phyloP scores from a whole-genome alignment of 192 early-diverging fungal genomes.

The Backusella tarrabulga region DNA sequence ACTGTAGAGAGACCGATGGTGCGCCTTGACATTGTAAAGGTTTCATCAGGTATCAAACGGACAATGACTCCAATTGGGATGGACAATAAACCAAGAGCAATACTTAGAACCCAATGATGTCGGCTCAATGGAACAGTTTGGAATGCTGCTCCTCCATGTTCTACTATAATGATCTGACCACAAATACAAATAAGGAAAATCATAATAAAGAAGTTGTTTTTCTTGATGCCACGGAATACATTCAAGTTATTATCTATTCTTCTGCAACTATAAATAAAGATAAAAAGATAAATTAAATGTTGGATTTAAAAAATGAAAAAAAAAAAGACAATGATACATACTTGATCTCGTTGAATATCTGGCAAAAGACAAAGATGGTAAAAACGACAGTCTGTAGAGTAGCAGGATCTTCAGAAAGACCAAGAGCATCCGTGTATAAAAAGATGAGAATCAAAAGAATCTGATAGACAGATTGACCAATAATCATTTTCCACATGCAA shows the following conservation, averaged over 20 bases:
- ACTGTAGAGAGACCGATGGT: conserved; percentile 35
- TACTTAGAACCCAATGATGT: conserved; percentile 78
- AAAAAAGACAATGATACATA: conserved; percentile 20
- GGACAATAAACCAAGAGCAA: conserved; percentile 74
- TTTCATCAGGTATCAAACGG: conserved; percentile 76
- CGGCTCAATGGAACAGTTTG: conserved; percentile 62
- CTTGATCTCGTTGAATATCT: conserved; percentile 91
- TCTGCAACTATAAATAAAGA: conserved; percentile 50
- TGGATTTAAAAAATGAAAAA: not conserved
- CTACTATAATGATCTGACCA: conserved; percentile 87
- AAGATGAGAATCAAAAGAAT: conserved; percentile 73
- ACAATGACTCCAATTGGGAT: conserved; percentile 83
- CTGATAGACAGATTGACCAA: conserved; percentile 89
- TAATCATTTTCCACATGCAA: conserved; percentile 95
- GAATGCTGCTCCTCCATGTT: conserved; percentile 89
- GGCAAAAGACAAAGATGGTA: conserved; percentile 88
- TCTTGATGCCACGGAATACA: conserved; percentile 76
- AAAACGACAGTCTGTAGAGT: conserved; percentile 80
- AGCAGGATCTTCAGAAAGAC: conserved; percentile 31
- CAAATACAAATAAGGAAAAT: conserved; percentile 76
- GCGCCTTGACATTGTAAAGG: conserved; percentile 29
- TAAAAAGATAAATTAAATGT: conserved; percentile 14
- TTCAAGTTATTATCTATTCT: conserved; percentile 78
- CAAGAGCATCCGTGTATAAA: conserved; percentile 63
- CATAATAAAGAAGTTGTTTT: conserved; percentile 76